Base-by-base conservation (phyloP, 805 yeast species). In the Yarrowia sp. region DNA sequence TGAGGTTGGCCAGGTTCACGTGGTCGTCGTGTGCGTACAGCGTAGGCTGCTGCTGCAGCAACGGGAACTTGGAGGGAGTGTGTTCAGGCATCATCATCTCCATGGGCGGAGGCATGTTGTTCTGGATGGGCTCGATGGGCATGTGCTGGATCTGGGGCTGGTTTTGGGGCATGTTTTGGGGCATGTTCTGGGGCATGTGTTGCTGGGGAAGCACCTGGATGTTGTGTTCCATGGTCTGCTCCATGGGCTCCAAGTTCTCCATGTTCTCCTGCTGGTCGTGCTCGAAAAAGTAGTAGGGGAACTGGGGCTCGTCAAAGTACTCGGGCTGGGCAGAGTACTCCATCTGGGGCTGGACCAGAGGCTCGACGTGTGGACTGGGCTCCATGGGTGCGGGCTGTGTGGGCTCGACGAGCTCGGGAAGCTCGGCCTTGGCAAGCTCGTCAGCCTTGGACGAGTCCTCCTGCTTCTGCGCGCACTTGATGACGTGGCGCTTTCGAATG, bases 1-100 rank as follows among this genome's bases (percentile, higher is more conserved):
- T 90, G 75, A 95, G 84, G 9, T 99, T 98, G 40, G 93, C 85
- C 67, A 95, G 83, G 69, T 92, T 83, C 43, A 99, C 99, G 77
- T 92, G 92, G 41, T 90, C 86, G 58, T 92, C 98, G 79, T 95
- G 99, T 4, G 59, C 59, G 43, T 52, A 52, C 11, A 52, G 59
- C 22, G 59, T 52, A 17, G 59, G 43, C 11, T 52, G 59, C 22
- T 52, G 59, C 33, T 52, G 43, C 22, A 52, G 44, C 22, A 52
- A 24, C 9, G 59, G 59, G 44, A 52, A 52, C 43, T 46, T 46
- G 33, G 54, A 48, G 7, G 38, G 19, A 5, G 26, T 17, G 33
- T 44, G 30, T 9, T 44, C 33, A 33, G 32, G 16, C 33, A 44
- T 44, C 49, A 44, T 44, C 33, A 44, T 24, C 9, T 44, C 49